Evolutionary conservation across 2,329 filamentous ascomycete genomes (phyloP), one percentile per base, ranked within the genome.

Genomic region (Ceratocystis cacaofunesta): DNA sequence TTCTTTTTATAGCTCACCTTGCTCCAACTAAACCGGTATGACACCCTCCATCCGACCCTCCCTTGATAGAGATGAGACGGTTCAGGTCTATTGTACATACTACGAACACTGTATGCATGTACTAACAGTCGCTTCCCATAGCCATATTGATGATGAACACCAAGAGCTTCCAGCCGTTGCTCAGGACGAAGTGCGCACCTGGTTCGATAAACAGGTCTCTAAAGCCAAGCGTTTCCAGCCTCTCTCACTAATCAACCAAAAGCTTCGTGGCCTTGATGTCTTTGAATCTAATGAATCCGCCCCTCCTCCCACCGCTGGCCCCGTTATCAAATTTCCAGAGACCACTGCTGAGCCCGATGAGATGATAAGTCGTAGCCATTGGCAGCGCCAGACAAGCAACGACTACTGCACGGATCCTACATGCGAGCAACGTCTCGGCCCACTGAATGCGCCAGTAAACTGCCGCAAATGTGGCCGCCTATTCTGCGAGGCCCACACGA

Each of bases 401-500:
- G 92, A 97, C 75, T 73, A 81, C 12, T 99, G 94, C 72, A 88
- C 92, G 7, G 94, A 99, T 70, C 92, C 92, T 0, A 80, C 86
- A 22, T 99, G 94, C 71, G 89, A 85, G 36, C 89, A 88, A 74
- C 82, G 85, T 30, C 77, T 99, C 4, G 91, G 90, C 0, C 82
- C 87, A 2, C 81, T 88, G 5, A 92, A 88, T 71, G 90, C 91
- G 19, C 91, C 82, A 71, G 86, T 99, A 71, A 96, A 99, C 74
- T 99, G 94, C 75, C 83, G 94, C 69, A 90, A 92, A 69, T 99
- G 94, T 72, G 94, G 94, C 5, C 87, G 87, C 70, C 77, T 99
- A 50, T 99, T 97, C 73, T 99, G 94, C 75, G 94, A 97, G 72
- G 89, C 92, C 70, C 94, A 99, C 74, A 97, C 94, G 63, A 96